Conservation (phyloP, 163 green algal genomes). For the Chlorella variabilis region DNA sequence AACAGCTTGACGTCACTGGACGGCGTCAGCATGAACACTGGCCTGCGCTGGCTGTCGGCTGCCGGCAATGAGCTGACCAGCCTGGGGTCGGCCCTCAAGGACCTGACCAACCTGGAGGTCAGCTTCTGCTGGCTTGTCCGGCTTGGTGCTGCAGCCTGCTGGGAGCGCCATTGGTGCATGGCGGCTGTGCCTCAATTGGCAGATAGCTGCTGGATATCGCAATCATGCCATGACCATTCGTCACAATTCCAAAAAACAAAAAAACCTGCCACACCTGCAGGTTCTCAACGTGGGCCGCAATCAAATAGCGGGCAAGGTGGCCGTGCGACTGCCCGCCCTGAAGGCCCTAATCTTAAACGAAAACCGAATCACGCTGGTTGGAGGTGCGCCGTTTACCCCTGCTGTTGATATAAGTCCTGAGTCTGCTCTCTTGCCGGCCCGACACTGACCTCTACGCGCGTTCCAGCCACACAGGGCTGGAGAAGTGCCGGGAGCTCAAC, state of each 20-base stretch:
- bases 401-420: too few relatives aligned
- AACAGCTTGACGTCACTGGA: constrained; percentile 50
- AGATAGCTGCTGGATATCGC: too few relatives aligned
- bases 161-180: too few relatives aligned
- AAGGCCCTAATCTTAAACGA: constrained; percentile 64
- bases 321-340: constrained; percentile 37
- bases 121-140: too few relatives aligned
- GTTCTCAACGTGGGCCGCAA: constrained; percentile 59
- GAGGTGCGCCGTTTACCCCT: constrained; percentile 18
- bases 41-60: constrained; percentile 52
- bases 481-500: constrained; percentile 53
- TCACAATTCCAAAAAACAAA: too few relatives aligned
- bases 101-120: constrained; percentile 20
- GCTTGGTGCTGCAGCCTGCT: too few relatives aligned
- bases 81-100: constrained; percentile 11
- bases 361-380: constrained; percentile 48
- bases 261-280: too few relatives aligned
- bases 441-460: too few relatives aligned
- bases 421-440: too few relatives aligned
- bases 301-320: constrained; percentile 45
- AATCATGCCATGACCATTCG: too few relatives aligned
- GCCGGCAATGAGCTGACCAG: constrained; percentile 39
- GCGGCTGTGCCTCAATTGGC: too few relatives aligned
- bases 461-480: constrained; percentile 33
- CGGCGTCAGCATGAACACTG: constrained; percentile 19